phyloP scores from a whole-genome alignment of 768 basidiomycete species.

The Mycena capillaripes region DNA sequence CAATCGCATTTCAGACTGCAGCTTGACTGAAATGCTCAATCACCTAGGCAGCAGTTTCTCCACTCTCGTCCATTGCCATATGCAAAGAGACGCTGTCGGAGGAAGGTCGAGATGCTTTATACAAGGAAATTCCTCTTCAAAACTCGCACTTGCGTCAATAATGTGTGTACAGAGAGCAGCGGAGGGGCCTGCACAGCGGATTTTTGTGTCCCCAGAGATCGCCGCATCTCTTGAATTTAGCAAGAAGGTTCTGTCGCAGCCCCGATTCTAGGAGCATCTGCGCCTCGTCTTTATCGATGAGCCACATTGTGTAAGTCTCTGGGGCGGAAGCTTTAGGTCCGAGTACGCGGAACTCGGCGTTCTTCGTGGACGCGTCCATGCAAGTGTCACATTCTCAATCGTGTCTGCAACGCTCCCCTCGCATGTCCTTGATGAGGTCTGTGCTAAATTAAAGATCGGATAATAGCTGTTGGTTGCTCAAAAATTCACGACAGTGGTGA shows the following conservation, averaged over 20 bases:
- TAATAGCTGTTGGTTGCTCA: too few relatives aligned
- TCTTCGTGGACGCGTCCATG: background rate
- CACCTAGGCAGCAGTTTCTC: background rate
- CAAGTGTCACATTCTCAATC: background rate
- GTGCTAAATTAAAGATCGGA: constrained; percentile 10
- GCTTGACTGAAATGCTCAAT: background rate
- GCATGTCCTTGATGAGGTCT: constrained; percentile 15
- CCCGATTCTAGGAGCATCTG: background rate
- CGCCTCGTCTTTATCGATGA: constrained; percentile 12
- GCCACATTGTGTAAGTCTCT: constrained; percentile 11
- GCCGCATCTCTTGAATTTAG: constrained; percentile 4
- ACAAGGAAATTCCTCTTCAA: background rate
- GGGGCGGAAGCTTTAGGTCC: constrained; percentile 14
- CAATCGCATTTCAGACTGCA: background rate
- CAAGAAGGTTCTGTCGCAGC: background rate
- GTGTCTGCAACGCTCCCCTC: background rate
- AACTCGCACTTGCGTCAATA: too few relatives aligned
- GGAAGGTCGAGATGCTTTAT: background rate
- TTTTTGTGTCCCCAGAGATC: constrained; percentile 2
- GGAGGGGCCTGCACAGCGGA: background rate
- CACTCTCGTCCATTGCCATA: background rate
- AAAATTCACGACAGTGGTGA: too few relatives aligned
- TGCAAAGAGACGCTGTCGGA: background rate
- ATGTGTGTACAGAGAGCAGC: background rate
- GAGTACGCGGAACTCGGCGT: constrained; percentile 17